A percentile compares a stretch with the other conserved stretches of the same genome.
phyloP scores from a whole-genome alignment of 2,329 filamentous ascomycete genomes.

The Colletotrichum tamarilloi region DNA sequence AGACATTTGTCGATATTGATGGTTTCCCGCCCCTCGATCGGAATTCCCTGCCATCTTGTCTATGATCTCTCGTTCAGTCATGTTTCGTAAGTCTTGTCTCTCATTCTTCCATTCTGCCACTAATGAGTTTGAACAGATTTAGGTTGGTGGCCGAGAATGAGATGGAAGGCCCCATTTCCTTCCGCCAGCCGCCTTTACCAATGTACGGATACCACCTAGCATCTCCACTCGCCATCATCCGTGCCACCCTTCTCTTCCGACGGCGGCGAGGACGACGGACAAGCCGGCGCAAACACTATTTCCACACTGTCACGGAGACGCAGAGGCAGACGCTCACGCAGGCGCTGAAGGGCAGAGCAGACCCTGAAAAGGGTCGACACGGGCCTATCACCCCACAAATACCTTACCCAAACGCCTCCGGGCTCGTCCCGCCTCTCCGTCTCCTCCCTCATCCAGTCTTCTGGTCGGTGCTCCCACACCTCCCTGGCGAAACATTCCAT shows the following conservation, averaged over 20 bases:
- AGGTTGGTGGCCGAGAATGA: not conserved
- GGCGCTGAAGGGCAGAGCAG: conserved; percentile 5
- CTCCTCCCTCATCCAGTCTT: not conserved
- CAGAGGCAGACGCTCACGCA: not conserved
- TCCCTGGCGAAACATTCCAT: conserved; percentile 30
- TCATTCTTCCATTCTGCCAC: conserved; percentile 17
- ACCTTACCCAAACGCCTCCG: conserved; percentile 31
- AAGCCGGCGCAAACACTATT: conserved; percentile 17
- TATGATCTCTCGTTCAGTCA: conserved; percentile 6
- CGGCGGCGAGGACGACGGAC: not conserved
- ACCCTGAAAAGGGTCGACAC: conserved; percentile 16
- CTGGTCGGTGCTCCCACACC: conserved; percentile 1
- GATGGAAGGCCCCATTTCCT: not conserved
- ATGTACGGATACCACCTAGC: not conserved
- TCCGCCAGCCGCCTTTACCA: not conserved
- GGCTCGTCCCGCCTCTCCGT: conserved; percentile 13
- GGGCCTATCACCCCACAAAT: conserved; percentile 22
- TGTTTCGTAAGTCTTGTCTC: conserved; percentile 14
- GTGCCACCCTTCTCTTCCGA: conserved; percentile 11
- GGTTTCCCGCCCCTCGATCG: conserved; percentile 8
- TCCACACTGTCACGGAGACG: conserved; percentile 18
- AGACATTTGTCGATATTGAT: not conserved
- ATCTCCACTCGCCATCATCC: conserved; percentile 6
- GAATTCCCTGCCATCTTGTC: conserved; percentile 32
- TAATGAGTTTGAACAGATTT: not conserved